Evolutionary conservation across 495 filamentous ascomycete genomes (phyloP), one percentile per base, ranked within the genome.

Genomic region (Penicillium canescens): DNA sequence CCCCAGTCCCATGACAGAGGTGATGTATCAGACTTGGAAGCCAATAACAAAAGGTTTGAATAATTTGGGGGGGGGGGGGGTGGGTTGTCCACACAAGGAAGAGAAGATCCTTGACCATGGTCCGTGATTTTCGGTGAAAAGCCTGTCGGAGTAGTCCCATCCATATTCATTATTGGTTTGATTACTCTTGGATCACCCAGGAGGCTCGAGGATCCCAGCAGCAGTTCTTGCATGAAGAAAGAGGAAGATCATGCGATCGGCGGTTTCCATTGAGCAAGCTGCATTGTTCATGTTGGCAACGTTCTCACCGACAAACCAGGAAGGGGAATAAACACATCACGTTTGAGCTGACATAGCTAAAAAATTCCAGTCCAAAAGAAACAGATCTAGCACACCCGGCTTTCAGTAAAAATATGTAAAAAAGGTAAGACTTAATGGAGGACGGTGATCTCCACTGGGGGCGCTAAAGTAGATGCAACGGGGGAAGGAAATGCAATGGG

Each of bases 1-100:
- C 65, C 64, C 62, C 58, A 67, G 68, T 68, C 67, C 60, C 72
- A 66, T 75, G 68, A 75, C 62, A 61, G 55, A 47, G 57, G 46
- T 56, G 64, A 68, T 63, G 66, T 64, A 67, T 65, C 68, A 62
- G 61, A 64, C 62, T 61, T 66, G 67, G 56, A 52, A 53, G 52
- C 66, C 67, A 72, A 72, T 72, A 52, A 52, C 42, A 23, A 56
- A 42, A 56, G 49, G 52, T 36, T 42, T 42, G 39, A n/a, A 33
- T 37, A n/a, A n/a, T 11, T 18, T 18, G 18, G 18, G 18, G 18
- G 18, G 18, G 18, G 18, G 1, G 18, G 18, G 18, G 41, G 42
- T 52, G 54, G 34, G 37, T 54, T 42, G 33, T 54, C 43, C 46
- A 42, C 45, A 54, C 56, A 59, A 45, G 59, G 57, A 46, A 48